A percentile compares a stretch with the other conserved stretches of the same genome.
phyloP scores from a whole-genome alignment of 2,329 filamentous ascomycete species.

The Clonostachys chloroleuca region DNA sequence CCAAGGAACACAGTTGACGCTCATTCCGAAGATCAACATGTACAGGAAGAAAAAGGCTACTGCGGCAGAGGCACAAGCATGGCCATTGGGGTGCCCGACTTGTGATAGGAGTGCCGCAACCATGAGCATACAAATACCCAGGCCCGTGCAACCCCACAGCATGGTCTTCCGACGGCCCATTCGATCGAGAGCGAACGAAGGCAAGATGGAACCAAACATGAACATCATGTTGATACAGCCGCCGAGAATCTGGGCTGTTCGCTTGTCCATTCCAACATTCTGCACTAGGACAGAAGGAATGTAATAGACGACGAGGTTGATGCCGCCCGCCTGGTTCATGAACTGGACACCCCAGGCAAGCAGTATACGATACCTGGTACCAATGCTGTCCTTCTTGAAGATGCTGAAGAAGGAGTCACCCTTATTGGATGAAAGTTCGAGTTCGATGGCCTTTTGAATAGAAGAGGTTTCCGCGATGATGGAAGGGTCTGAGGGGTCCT shows the following conservation, averaged over 20 bases:
- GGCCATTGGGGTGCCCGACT: neutral
- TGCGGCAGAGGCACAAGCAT: neutral
- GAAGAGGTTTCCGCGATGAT: no score
- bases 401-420: no score
- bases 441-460: no score
- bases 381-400: no score
- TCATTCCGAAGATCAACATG: neutral
- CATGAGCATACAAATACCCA: neutral
- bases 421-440: no score
- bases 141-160: neutral
- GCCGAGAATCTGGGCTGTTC: no score
- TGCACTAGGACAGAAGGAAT: no score
- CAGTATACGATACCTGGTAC: no score
- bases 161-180: neutral
- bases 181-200: neutral
- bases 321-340: no score
- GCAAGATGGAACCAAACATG: neutral
- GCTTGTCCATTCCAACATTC: no score
- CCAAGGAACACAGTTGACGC: neutral
- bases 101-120: neutral
- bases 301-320: no score
- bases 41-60: neutral
- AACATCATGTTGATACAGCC: neutral
- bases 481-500: slow-evolving; percentile 9
- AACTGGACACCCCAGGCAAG: no score